These are phyloP conservation scores for Termitomyces titanicus DNA, from an alignment of 768 basidiomycete genomes.

Conservation along the genomic window DNA sequence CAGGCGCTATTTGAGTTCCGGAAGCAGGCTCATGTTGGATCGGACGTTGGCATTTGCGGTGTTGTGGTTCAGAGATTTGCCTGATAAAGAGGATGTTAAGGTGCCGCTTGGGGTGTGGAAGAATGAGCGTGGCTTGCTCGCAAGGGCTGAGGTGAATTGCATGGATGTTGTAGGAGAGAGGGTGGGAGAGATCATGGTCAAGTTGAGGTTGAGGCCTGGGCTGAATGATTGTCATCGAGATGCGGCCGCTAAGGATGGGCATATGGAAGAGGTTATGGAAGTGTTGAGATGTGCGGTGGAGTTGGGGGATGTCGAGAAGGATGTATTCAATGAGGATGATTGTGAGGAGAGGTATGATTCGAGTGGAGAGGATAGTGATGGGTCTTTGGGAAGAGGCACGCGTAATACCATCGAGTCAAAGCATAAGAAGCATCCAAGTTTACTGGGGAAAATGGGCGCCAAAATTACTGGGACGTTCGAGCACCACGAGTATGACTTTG, in stretches of 20 bases:
- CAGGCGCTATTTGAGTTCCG: constrained; percentile 37
- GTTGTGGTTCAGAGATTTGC: constrained; percentile 41
- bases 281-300: constrained; percentile 39
- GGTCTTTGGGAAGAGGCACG: not conserved
- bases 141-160: constrained; percentile 26
- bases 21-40: constrained; percentile 30
- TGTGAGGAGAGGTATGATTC: not conserved
- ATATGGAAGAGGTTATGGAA: constrained; percentile 38
- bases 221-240: constrained; percentile 39
- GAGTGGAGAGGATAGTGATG: constrained; percentile 20
- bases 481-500: constrained; percentile 30
- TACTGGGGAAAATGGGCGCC: constrained; percentile 43
- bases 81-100: constrained; percentile 29
- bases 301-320: constrained; percentile 22
- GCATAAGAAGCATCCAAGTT: constrained; percentile 52
- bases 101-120: constrained; percentile 24
- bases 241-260: constrained; percentile 29
- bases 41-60: constrained; percentile 31
- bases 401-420: constrained; percentile 5
- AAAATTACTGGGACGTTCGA: constrained; percentile 35
- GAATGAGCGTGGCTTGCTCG: constrained; percentile 19
- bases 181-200: constrained; percentile 30
- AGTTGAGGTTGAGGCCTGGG: constrained; percentile 36
- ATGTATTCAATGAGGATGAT: constrained; percentile 7
- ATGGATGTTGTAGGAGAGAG: constrained; percentile 19